Base-by-base conservation (phyloP, 768 basidiomycete species). In the Clavulina sp. region DNA sequence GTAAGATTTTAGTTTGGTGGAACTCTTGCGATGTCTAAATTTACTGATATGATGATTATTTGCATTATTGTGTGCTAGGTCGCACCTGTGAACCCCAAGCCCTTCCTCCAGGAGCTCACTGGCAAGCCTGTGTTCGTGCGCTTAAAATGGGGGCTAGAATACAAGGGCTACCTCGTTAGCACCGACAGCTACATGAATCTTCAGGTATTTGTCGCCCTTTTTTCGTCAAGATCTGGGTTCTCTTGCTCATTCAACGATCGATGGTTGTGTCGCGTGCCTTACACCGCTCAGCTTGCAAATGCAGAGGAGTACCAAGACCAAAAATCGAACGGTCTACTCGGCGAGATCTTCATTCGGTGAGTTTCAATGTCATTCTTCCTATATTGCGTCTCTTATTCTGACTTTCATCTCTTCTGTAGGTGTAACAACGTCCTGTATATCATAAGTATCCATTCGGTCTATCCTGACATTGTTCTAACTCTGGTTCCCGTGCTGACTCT, bases 151-250 rank as follows among this genome's bases (percentile, higher is more conserved):
- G 95, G 95, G 56, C 74, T 96, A 48, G 91, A 97, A 63, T 97
- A 97, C 74, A 95, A 91, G 71, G 95, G 95, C 40, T 99, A 95
- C 70, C 75, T 99, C 57, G 95, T 99, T 58, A 92, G 87, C 61
- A 96, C 95, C 4, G 95, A 99, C 67, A 88, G 88, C 9, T 99
- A 95, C 70, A 97, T 97, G 95, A 99, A 99, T 66, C 77, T 99
- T 44, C 95, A 99, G 73, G 93, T 87, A 60, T 70, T 64, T 54
- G 31, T 48, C 38, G n/a, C 34, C 34, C 34, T 9, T 38, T 48
- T 33, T 44, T n/a, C n/a, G n/a, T n/a, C n/a, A n/a, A n/a, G n/a
- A n/a, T n/a, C n/a, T n/a, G n/a, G n/a, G n/a, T n/a, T 19, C 7
- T 43, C 7, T 28, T 33, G 16, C 28, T 1, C 24, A 24, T 13